Conservation (phyloP, 2,329 filamentous ascomycete genomes). For the Cryphonectria naterciae region DNA sequence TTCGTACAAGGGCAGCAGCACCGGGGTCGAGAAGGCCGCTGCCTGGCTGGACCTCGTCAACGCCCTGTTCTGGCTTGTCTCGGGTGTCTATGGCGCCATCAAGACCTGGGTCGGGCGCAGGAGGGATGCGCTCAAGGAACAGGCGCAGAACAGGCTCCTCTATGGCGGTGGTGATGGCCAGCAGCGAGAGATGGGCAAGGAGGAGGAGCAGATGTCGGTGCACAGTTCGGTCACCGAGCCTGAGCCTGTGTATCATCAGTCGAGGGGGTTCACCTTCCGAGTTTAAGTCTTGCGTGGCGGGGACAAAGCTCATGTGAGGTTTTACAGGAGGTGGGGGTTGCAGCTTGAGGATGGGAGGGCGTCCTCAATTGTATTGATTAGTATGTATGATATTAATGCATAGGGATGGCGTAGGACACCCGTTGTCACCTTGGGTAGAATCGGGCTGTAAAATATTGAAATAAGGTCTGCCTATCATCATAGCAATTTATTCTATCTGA, state of each 20-base stretch:
- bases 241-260: slow-evolving; percentile 17
- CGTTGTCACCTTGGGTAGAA: neutral
- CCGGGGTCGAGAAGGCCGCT: slow-evolving; percentile 66
- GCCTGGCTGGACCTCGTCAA: slow-evolving; percentile 75
- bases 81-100: slow-evolving; percentile 46
- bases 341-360: neutral
- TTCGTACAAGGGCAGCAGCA: slow-evolving; percentile 49
- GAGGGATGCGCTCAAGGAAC: slow-evolving; percentile 43
- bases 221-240: slow-evolving; percentile 10
- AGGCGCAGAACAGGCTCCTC: slow-evolving; percentile 45
- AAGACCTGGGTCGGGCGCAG: slow-evolving; percentile 48
- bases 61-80: slow-evolving; percentile 66
- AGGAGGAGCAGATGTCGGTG: neutral
- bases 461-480: neutral
- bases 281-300: neutral
- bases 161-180: neutral
- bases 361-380: neutral
- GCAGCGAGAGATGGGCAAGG: slow-evolving; percentile 7
- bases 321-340: neutral
- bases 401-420: neutral
- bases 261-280: slow-evolving; percentile 7
- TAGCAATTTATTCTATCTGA: neutral
- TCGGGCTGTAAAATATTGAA: neutral
- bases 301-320: too few relatives aligned
- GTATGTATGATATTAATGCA: neutral